Percentiles rank a stretch among this genome's conserved stretches.
These are phyloP conservation scores for Colletotrichum siamense DNA, from an alignment of 2,329 filamentous ascomycete genomes.

Conservation along the genomic window DNA sequence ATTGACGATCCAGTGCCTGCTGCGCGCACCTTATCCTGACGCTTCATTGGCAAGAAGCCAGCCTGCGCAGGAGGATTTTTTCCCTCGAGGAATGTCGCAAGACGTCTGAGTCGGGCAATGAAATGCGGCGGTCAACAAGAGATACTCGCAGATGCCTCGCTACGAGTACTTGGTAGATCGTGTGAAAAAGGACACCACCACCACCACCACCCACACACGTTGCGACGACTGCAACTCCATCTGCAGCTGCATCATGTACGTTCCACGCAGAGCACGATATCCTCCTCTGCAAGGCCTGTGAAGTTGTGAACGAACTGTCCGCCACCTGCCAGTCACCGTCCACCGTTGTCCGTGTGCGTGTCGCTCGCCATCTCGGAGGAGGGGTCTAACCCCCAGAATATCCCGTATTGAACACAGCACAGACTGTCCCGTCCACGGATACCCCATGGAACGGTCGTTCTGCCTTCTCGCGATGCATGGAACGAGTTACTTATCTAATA, in stretches of 20 bases:
- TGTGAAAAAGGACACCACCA: neutral
- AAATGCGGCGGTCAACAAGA: neutral
- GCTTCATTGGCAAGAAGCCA: neutral
- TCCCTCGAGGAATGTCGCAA: neutral
- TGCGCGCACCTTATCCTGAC: conserved; percentile 8
- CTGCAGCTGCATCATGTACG: neutral
- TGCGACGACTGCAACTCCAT: neutral
- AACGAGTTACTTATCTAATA: neutral
- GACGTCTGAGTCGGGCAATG: neutral
- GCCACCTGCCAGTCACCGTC: conserved; percentile 7
- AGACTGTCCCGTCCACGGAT: neutral
- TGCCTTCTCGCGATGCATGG: neutral
- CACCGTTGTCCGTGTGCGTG: neutral
- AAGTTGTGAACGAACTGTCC: neutral
- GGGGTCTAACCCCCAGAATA: neutral
- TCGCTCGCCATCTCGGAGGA: neutral
- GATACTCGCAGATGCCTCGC: neutral
- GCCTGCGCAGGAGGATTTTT: neutral
- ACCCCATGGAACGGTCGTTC: neutral
- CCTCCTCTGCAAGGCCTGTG: neutral
- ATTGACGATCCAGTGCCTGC: conserved; percentile 4
- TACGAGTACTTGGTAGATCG: neutral
- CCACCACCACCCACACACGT: neutral
- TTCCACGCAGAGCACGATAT: neutral
- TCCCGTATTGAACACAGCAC: neutral